Conservation (phyloP, 2,329 filamentous ascomycete genomes). For the Claviceps purpurea region DNA sequence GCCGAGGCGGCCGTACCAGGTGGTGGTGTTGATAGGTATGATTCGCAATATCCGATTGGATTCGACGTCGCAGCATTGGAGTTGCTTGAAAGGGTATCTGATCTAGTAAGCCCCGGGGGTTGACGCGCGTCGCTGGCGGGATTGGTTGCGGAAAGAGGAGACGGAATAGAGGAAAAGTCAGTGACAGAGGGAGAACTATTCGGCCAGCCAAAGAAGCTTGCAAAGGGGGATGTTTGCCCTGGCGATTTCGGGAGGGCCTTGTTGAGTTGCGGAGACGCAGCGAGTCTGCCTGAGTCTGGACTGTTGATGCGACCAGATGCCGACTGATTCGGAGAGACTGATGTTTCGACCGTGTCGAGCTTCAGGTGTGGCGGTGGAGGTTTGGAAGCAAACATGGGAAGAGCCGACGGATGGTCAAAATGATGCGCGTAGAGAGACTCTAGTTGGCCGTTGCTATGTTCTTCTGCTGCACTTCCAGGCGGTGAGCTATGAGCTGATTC, state of each 20-base stretch:
- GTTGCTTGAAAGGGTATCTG: slow-evolving; percentile 12
- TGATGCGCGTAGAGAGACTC: slow-evolving; percentile 19
- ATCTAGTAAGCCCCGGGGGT: slow-evolving; percentile 4
- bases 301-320: slow-evolving; percentile 14
- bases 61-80: slow-evolving; percentile 28
- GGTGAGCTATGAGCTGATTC: slow-evolving; percentile 15
- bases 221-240: slow-evolving; percentile 32
- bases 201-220: slow-evolving; percentile 40
- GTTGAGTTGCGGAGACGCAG: slow-evolving; percentile 29
- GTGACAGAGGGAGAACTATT: slow-evolving; percentile 32
- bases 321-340: slow-evolving; percentile 14
- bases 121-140: slow-evolving; percentile 20
- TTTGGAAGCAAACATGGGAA: slow-evolving; percentile 38
- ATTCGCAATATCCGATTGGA: slow-evolving; percentile 36
- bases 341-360: slow-evolving; percentile 29
- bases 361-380: slow-evolving; percentile 38
- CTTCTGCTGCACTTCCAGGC: slow-evolving; percentile 14
- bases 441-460: slow-evolving; percentile 15
- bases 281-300: slow-evolving; percentile 15
- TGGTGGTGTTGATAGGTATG: slow-evolving; percentile 37
- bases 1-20: slow-evolving; percentile 25
- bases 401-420: slow-evolving; percentile 25
- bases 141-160: slow-evolving; percentile 33
- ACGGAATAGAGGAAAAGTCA: slow-evolving; percentile 40
- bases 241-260: slow-evolving; percentile 44